Evolutionary conservation across 2,329 filamentous ascomycete species (phyloP), one percentile per base, ranked within the genome.

Genomic region (Botrytis galanthina): DNA sequence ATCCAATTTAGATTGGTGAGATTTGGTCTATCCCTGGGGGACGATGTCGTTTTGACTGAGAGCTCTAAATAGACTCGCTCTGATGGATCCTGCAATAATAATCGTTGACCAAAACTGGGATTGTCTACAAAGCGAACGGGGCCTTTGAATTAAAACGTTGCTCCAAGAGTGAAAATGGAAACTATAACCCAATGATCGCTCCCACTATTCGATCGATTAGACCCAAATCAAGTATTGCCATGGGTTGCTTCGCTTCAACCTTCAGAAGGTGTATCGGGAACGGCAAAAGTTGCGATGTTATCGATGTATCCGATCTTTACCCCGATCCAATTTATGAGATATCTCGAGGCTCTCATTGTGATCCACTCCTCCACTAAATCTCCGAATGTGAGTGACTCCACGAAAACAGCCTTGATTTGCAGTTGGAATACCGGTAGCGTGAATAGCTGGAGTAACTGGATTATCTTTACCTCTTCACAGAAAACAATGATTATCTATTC

Each of bases 351-450:
- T 39, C 64, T 68, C 14, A 42, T 54, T 48, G 9, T 42, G 76
- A 75, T 76, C 76, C 74, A 70, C 74, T 62, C 59, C 74, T 72
- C 68, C 70, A 72, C 48, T 73, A 77, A 75, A 74, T 75, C 73
- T 75, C 74, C 76, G 75, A 75, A 77, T 74, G 75, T 75, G 66
- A 73, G 72, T 72, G 73, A 72, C 73, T 77, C 73, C 71, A 75
- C 63, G 61, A 60, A 66, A 73, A 42, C 48, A n/a, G 66, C 35
- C 46, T 57, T 66, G 37, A 64, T 64, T 57, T 59, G 37, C 9
- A 35, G 14, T 44, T 48, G 26, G 26, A 37, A 67, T 18, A 57
- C n/a, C 14, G 51, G 51, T 71, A 44, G 32, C 51, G 6, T 3
- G 62, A 63, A 29, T 26, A 57, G 54, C n/a, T 54, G 51, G 62